Percentiles rank a stretch among this genome's conserved stretches.
These are phyloP conservation scores for Calocera viscosa DNA, from an alignment of 768 basidiomycete genomes.

Conservation along the genomic window DNA sequence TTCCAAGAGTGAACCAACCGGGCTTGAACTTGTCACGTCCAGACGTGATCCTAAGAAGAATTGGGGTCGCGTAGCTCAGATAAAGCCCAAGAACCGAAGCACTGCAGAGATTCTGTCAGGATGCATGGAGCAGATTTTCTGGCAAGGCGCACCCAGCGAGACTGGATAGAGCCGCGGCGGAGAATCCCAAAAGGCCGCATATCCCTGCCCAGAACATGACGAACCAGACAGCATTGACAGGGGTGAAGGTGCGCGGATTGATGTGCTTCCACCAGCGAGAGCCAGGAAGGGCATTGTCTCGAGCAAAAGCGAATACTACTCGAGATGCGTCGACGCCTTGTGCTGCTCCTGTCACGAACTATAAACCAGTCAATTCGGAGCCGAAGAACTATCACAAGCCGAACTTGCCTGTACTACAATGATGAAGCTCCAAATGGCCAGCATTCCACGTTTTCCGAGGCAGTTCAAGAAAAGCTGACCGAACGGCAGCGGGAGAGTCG, in stretches of 20 bases:
- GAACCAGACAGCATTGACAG: conserved; percentile 65
- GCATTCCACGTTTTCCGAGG: conserved; percentile 57
- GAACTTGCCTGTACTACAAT: conserved; percentile 44
- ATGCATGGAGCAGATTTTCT: background rate
- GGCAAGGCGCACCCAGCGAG: conserved; percentile 45
- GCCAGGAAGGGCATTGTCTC: conserved; percentile 62
- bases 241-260: conserved; percentile 48
- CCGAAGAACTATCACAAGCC: background rate
- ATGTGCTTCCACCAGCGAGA: conserved; percentile 58
- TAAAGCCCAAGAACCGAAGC: conserved; percentile 62
- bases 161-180: conserved; percentile 46
- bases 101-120: conserved; percentile 25
- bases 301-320: conserved; percentile 61
- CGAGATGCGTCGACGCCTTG: conserved; percentile 65
- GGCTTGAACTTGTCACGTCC: conserved; percentile 46
- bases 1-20: conserved; percentile 50
- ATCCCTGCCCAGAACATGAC: conserved; percentile 46
- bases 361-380: background rate
- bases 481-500: conserved; percentile 51
- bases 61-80: conserved; percentile 52
- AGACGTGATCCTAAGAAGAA: conserved; percentile 58
- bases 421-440: conserved; percentile 57
- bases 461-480: conserved; percentile 56
- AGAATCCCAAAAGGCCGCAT: conserved; percentile 56
- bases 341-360: conserved; percentile 64